phyloP scores from a whole-genome alignment of 2,329 filamentous ascomycete genomes.

The Knoxdaviesia proteae region DNA sequence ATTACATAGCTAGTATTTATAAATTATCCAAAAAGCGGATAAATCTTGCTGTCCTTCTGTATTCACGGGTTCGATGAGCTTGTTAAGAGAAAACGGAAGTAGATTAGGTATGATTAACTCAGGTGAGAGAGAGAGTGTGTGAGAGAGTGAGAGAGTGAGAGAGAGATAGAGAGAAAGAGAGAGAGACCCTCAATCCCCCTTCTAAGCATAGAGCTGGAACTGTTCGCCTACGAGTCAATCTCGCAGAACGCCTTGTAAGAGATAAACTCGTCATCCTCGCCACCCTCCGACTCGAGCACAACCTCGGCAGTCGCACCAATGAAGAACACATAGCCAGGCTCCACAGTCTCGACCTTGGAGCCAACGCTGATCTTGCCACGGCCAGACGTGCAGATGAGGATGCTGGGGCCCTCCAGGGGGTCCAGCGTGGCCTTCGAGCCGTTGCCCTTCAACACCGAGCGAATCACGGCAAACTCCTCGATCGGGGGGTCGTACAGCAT shows the following conservation, averaged over 20 bases:
- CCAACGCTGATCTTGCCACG: constrained; percentile 71
- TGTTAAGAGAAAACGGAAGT: too few relatives aligned
- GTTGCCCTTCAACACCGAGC: constrained; percentile 48
- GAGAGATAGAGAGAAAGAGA: too few relatives aligned
- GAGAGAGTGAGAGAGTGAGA: too few relatives aligned
- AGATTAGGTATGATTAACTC: too few relatives aligned
- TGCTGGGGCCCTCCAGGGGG: constrained; percentile 67
- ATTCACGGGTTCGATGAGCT: too few relatives aligned
- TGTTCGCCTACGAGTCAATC: constrained; percentile 24
- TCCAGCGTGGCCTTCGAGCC: constrained; percentile 79
- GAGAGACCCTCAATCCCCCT: too few relatives aligned
- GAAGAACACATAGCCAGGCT: constrained; percentile 58
- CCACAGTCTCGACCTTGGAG: constrained; percentile 53
- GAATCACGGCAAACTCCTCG: constrained; percentile 82
- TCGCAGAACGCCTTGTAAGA: constrained; percentile 94
- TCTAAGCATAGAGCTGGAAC: too few relatives aligned
- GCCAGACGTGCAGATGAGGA: constrained; percentile 76
- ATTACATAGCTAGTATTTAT: too few relatives aligned
- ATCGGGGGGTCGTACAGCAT: constrained; percentile 87
- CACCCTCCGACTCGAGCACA: constrained; percentile 47
- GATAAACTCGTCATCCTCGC: constrained; percentile 48
- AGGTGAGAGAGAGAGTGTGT: too few relatives aligned
- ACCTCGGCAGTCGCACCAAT: constrained; percentile 76
- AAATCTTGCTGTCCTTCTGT: too few relatives aligned
- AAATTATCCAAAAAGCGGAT: too few relatives aligned